Percentiles rank a stretch among this genome's conserved stretches.
These are phyloP conservation scores for Dalbergia cochinchinensis DNA, from an alignment of 306 rosid genomes.

Conservation along the genomic window DNA sequence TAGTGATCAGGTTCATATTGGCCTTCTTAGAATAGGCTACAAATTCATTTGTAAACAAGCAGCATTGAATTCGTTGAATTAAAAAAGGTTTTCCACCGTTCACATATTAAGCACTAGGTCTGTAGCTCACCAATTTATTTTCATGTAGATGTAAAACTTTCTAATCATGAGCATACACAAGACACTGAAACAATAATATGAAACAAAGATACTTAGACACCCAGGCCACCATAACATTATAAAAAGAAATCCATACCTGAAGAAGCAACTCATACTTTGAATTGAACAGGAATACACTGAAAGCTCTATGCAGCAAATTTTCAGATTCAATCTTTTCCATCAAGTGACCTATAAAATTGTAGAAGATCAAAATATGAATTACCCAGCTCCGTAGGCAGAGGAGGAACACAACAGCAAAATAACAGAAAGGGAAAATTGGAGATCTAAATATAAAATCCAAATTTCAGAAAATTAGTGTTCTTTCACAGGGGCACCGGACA, in stretches of 20 bases:
- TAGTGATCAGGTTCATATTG: neutral
- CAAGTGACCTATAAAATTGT: constrained; percentile 78
- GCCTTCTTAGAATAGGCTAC: constrained; percentile 1
- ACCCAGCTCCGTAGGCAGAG: constrained; percentile 4
- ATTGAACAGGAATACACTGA: constrained; percentile 96
- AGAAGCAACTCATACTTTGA: constrained; percentile 92
- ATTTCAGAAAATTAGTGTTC: constrained; percentile 4
- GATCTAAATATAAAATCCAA: constrained; percentile 14
- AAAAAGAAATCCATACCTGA: constrained; percentile 65
- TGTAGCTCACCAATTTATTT: constrained; percentile 11
- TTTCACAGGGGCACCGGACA: constrained; percentile 9
- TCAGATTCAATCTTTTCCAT: constrained; percentile 94
- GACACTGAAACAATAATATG: constrained; percentile 21
- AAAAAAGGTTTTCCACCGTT: neutral
- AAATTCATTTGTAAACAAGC: constrained; percentile 18
- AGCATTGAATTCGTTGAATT: constrained; percentile 7
- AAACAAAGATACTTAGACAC: constrained; percentile 6
- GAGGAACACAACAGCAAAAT: constrained; percentile 14
- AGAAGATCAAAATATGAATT: constrained; percentile 34
- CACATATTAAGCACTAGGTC: constrained; percentile 15
- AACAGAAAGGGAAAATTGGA: constrained; percentile 5
- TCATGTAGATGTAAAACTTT: constrained; percentile 31
- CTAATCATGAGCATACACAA: neutral
- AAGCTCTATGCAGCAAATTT: constrained; percentile 91
- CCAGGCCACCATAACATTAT: constrained; percentile 6